Conservation (phyloP, 2,329 filamentous ascomycete species). For the Emericellopsis atlantica region DNA sequence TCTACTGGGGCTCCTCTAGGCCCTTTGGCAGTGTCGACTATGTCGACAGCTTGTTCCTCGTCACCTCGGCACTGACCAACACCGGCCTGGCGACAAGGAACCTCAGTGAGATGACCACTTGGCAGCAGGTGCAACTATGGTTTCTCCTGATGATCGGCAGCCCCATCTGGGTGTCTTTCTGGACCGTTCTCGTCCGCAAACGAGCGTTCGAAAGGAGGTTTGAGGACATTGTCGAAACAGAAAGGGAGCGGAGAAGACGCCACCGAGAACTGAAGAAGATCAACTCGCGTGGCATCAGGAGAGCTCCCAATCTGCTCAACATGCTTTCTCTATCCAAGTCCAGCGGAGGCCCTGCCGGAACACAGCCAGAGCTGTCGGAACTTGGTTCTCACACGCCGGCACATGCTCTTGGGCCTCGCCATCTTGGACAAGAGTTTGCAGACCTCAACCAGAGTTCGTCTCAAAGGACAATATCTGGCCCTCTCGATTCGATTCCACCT, state of each 20-base stretch:
- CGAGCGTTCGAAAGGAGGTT: conserved; percentile 51
- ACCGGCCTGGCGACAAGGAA: conserved; percentile 58
- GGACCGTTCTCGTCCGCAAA: conserved; percentile 48
- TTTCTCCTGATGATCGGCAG: conserved; percentile 54
- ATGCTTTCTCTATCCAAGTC: conserved; percentile 1
- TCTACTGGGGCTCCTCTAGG: conserved; percentile 48
- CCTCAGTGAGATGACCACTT: conserved; percentile 49
- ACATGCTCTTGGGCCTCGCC: not conserved
- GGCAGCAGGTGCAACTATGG: conserved; percentile 56
- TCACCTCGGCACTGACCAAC: conserved; percentile 51
- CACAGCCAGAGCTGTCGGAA: not conserved
- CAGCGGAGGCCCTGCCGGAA: not conserved
- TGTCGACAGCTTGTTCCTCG: conserved; percentile 53
- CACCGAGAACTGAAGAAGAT: conserved; percentile 16
- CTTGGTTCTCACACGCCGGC: not conserved
- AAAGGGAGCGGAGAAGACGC: conserved; percentile 16
- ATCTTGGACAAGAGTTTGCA: not conserved
- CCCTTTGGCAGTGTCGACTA: conserved; percentile 41
- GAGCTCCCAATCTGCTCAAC: conserved; percentile 2
- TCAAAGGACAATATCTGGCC: not conserved
- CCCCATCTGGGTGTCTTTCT: conserved; percentile 53
- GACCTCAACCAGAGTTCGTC: not conserved
- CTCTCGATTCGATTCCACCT: not conserved
- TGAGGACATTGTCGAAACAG: conserved; percentile 32
- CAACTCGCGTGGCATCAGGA: conserved; percentile 3